Evolutionary conservation across 2,329 filamentous ascomycete genomes (phyloP).

Genomic region (Drechslerella dactyloides): DNA sequence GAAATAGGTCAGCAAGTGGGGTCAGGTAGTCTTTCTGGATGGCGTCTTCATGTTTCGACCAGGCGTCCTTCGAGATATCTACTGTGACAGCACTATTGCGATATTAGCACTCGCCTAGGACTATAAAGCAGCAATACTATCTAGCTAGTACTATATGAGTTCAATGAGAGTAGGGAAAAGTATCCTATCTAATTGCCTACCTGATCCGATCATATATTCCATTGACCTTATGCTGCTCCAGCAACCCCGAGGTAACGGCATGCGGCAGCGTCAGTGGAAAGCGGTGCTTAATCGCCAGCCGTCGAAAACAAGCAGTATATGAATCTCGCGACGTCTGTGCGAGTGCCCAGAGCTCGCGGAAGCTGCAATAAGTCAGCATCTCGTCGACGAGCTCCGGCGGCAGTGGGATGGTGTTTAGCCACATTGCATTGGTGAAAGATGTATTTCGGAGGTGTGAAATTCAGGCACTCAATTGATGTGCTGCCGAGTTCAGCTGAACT

Average conservation of each 20-base stretch:
- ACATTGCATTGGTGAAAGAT: neutral
- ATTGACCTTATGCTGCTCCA: neutral
- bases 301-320: conserved; percentile 1
- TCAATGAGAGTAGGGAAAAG: too few species aligned
- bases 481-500: too few species aligned
- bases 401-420: conserved; percentile 13
- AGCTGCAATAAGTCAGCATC: conserved; percentile 3
- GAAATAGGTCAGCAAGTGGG: conserved; percentile 1
- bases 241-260: neutral
- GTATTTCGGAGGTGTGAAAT: too few species aligned
- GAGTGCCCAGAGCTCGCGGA: conserved; percentile 11
- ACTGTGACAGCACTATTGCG: conserved; percentile 11
- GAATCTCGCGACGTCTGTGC: conserved; percentile 20
- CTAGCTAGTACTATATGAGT: too few species aligned
- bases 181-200: conserved; percentile 22
- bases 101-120: conserved; percentile 4
- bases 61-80: conserved; percentile 10
- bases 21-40: neutral
- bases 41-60: neutral
- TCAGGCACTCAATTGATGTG: too few species aligned
- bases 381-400: conserved; percentile 27
- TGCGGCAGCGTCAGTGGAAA: conserved; percentile 25
- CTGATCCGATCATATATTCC: conserved; percentile 5
- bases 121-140: neutral
- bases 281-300: neutral